Conservation (phyloP, 2,329 filamentous ascomycete genomes). For the Hymenotorrendiella dingleyae region DNA sequence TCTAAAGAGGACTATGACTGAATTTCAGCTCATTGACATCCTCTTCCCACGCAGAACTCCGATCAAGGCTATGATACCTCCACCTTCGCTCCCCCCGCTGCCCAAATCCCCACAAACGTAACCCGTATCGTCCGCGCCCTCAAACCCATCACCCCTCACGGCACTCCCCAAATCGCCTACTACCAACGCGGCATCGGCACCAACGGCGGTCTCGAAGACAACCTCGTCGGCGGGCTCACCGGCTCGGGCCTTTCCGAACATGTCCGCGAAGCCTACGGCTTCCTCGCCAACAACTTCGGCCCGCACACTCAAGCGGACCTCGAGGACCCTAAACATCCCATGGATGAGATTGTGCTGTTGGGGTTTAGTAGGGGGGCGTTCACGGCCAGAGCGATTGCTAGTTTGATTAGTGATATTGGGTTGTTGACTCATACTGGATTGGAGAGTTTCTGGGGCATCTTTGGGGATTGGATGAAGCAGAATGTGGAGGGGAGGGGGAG, state of each 20-base stretch:
- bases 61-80: slow-evolving; percentile 15
- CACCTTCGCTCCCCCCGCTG: slow-evolving; percentile 6
- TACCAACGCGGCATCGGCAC: slow-evolving; percentile 56
- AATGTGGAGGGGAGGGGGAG: slow-evolving; percentile 15
- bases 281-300: slow-evolving; percentile 39
- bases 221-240: too few species aligned
- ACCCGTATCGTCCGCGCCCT: slow-evolving; percentile 53
- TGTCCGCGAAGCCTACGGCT: slow-evolving; percentile 42
- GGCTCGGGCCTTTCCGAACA: slow-evolving; percentile 47
- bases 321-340: slow-evolving; percentile 10
- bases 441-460: slow-evolving; percentile 36
- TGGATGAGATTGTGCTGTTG: slow-evolving; percentile 33
- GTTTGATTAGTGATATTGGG: slow-evolving; percentile 33
- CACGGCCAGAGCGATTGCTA: slow-evolving; percentile 33
- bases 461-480: slow-evolving; percentile 32
- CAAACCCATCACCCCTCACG: slow-evolving; percentile 43
- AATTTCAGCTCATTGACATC: too few species aligned
- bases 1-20: too few species aligned
- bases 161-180: slow-evolving; percentile 49
- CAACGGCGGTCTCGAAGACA: too few species aligned
- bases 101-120: slow-evolving; percentile 46
- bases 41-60: too few species aligned
- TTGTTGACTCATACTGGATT: slow-evolving; percentile 38
- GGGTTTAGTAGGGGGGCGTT: slow-evolving; percentile 38
- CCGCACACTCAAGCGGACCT: slow-evolving; percentile 19